phyloP scores from a whole-genome alignment of 768 basidiomycete genomes.

The Amanita rubescens region DNA sequence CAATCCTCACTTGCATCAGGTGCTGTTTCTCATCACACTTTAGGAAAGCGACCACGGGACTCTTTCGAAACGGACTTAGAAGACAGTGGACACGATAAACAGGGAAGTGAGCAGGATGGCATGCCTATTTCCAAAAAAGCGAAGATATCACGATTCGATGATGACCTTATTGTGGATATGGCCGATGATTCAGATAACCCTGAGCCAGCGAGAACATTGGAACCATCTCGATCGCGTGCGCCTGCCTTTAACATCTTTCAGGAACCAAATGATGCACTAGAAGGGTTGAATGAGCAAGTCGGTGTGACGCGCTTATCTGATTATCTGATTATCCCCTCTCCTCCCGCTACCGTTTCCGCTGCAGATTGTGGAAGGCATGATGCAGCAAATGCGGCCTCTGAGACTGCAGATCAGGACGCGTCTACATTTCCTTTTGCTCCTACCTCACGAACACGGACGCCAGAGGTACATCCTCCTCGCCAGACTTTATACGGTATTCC shows the following conservation, averaged over 20 bases:
- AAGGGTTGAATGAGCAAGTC: conserved; percentile 36
- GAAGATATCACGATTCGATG: conserved; percentile 4
- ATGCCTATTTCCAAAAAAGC: conserved; percentile 5
- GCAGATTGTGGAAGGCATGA: conserved; percentile 9
- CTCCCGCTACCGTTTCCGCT: conserved; percentile 23
- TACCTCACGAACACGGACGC: conserved; percentile 45
- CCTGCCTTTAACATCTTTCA: conserved; percentile 43
- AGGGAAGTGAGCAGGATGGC: background rate
- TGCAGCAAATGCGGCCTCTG: conserved; percentile 41
- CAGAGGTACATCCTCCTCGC: conserved; percentile 24
- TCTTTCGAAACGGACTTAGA: background rate
- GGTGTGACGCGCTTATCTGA: conserved; percentile 47
- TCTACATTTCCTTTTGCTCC: conserved; percentile 48
- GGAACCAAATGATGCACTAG: conserved; percentile 28
- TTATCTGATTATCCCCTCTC: conserved; percentile 39
- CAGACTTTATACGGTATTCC: conserved; percentile 19
- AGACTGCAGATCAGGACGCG: conserved; percentile 45
- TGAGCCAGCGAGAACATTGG: conserved; percentile 11
- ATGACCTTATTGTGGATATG: conserved; percentile 1
- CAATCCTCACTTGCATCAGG: background rate
- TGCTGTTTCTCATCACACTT: background rate
- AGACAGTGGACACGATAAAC: background rate
- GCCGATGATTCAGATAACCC: background rate
- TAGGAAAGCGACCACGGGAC: conserved; percentile 4
- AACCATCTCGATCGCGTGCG: conserved; percentile 19